Base-by-base conservation (phyloP, 192 early-diverging fungal genomes). In the Coemansia sp. region DNA sequence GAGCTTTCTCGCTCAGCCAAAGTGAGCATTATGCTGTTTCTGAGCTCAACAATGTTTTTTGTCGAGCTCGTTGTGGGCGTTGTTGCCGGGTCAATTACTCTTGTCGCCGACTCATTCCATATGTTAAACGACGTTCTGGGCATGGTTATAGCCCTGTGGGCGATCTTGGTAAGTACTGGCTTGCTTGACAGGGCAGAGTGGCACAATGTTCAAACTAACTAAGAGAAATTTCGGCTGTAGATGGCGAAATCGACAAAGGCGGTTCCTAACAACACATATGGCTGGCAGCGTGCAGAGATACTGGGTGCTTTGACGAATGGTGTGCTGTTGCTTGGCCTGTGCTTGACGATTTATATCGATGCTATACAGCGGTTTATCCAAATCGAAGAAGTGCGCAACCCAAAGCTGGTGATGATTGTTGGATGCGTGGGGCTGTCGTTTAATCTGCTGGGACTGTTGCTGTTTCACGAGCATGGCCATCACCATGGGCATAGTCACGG, bases 301-400 rank as follows among this genome's bases (percentile, higher is more conserved):
- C 81, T 97, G 23, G 94, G 92, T 14, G 94, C 93, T n/a, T 81
- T 97, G 3, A 82, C 92, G 39, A 97, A 95, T 61, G 91, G 90
- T 23, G 91, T 94, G 42, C 87, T 92, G 35, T 65, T 97, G n/a
- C 71, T 97, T 9, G 88, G 91, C 10, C 84, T 97, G 9, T 97
- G 92, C 62, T 86, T 94, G 63, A 91, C 90, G 9, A 91, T 97
- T 52, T 76, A 93, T 50, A 80, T 97, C 23, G 88, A 94, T 36
- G 88, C 90, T 6, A 83, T 94, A 20, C 80, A 97, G 65, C 82
- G 94, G 7, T 92, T 92, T 65, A 75, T 90, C 48, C 62, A 71
- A 3, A 84, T 86, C 11, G 73, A 86, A 55, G 86, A 80, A 37
- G 83, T 97, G 21, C 79, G 80, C 10, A 79, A 84, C 46, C 91